phyloP scores from a whole-genome alignment of 495 filamentous ascomycete genomes.

The Antarctomyces pellizariae region DNA sequence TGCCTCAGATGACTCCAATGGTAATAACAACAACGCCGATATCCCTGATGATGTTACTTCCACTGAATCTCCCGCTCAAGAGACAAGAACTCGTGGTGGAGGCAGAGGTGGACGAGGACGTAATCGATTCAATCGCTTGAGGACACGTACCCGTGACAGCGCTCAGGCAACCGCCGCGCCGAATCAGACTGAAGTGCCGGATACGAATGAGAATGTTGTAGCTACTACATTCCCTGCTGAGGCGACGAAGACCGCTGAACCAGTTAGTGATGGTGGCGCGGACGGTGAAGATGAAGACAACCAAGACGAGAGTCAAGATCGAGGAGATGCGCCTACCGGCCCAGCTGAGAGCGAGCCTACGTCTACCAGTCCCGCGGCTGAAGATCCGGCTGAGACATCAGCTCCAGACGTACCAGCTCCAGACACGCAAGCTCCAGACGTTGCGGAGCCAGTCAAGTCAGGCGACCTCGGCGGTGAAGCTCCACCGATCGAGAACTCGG shows the following conservation, averaged over 20 bases:
- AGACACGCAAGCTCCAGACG: constrained; percentile 19
- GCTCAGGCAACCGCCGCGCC: neutral
- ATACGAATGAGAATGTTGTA: constrained; percentile 5
- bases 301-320: neutral
- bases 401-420: neutral
- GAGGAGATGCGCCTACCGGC: neutral
- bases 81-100: too few species aligned
- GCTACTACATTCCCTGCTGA: constrained; percentile 1
- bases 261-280: too few species aligned
- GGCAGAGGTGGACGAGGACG: too few species aligned
- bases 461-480: constrained; percentile 24
- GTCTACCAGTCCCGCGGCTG: constrained; percentile 9
- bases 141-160: constrained; percentile 3
- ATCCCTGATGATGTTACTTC: too few species aligned
- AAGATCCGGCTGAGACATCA: constrained; percentile 13
- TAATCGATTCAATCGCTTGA: too few species aligned
- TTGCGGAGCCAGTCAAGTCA: constrained; percentile 16
- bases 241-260: neutral
- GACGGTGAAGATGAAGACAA: too few species aligned
- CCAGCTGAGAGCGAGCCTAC: constrained; percentile 2
- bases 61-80: too few species aligned
- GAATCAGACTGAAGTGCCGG: constrained; percentile 9
- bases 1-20: constrained; percentile 5
- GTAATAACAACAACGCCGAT: constrained; percentile 3
- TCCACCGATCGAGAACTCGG: constrained; percentile 21